phyloP scores from a whole-genome alignment of 768 basidiomycete genomes.

The Clavaria fumosa region DNA sequence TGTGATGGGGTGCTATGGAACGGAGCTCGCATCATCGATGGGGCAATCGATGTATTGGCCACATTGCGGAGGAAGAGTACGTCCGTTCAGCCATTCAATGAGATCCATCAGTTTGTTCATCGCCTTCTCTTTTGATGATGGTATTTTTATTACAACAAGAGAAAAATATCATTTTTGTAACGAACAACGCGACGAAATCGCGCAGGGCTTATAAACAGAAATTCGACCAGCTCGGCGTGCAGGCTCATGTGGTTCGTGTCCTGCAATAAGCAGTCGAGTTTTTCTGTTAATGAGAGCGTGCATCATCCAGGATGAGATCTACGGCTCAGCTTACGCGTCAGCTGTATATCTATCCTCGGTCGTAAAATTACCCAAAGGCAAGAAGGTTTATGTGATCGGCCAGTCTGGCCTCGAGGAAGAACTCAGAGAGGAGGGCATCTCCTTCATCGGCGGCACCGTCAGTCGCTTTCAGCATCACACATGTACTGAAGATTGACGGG shows the following conservation, averaged over 20 bases:
- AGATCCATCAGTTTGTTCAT: slow-evolving; percentile 3
- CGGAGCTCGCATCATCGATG: slow-evolving; percentile 65
- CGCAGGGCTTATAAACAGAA: slow-evolving; percentile 75
- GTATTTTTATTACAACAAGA: slow-evolving; percentile 24
- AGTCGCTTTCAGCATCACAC: slow-evolving; percentile 12
- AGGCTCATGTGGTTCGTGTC: slow-evolving; percentile 63
- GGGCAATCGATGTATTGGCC: slow-evolving; percentile 58
- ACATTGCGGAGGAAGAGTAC: slow-evolving; percentile 58
- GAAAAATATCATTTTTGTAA: slow-evolving; percentile 83
- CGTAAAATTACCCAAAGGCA: slow-evolving; percentile 74
- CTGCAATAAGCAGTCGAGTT: slow-evolving; percentile 1
- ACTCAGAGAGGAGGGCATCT: slow-evolving; percentile 71
- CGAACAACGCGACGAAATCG: slow-evolving; percentile 95
- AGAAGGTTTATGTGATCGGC: slow-evolving; percentile 94
- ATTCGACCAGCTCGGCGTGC: slow-evolving; percentile 80
- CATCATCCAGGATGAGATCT: slow-evolving; percentile 72
- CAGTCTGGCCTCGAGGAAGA: slow-evolving; percentile 89
- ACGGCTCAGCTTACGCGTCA: slow-evolving; percentile 76
- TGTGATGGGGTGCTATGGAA: slow-evolving; percentile 95
- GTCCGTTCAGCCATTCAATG: slow-evolving; percentile 17
- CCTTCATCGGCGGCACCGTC: slow-evolving; percentile 75
- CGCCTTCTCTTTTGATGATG: slow-evolving; percentile 3
- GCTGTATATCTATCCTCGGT: slow-evolving; percentile 74
- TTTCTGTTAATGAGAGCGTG: slow-evolving; percentile 1
- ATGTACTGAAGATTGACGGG: background rate